Base-by-base conservation (phyloP, 2,329 filamentous ascomycete species). In the Tolypocladium nubicola region DNA sequence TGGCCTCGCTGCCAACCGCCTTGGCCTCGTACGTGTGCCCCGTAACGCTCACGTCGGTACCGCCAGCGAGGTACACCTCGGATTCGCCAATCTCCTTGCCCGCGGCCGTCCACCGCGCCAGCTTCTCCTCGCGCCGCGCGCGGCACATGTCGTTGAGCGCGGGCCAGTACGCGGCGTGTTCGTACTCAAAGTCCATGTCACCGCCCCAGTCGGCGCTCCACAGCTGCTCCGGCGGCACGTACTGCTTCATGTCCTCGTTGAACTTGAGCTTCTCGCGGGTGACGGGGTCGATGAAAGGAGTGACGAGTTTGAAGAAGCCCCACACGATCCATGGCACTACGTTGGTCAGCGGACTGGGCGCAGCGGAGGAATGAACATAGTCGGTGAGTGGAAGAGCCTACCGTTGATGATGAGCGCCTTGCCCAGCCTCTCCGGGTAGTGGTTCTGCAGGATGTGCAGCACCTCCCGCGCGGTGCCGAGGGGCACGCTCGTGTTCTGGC, bases 241-340 rank as follows among this genome's bases (percentile, higher is more conserved):
- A 90, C 63, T 88, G 78, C 64, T 80, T 81, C 77, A 96, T 86
- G 68, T 95, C 88, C 71, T 96, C 91, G 77, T 97, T 97, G 80
- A 96, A 97, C 76, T 94, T 95, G 76, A 99, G 86, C 79, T 99
- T 99, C 68, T 94, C 86, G 58, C 89, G 85, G 11, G 94, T 99
- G 66, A 92, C 77, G 9, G 94, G 94, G 73, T 99, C 94, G 74
- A 99, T 96, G 74, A 99, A 97, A 43, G 93, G 91, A 5, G 85
- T 91, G 74, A 99, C 92, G 66, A 97, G 77, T 74, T 96, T 97
- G 81, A 97, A 96, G 80, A 99, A 99, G 54, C 89, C 89, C 72
- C 84, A 87, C 60, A 97, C 89, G 61, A 96, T 82, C 85, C 90
- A 97, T 0, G 93, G 93, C 53, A 96, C 89, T 93, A 61, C 57